Evolutionary conservation across 257 asterid genomes (phyloP), one percentile per base, ranked within the genome.

Genomic region (Nicotiana benthamiana): DNA sequence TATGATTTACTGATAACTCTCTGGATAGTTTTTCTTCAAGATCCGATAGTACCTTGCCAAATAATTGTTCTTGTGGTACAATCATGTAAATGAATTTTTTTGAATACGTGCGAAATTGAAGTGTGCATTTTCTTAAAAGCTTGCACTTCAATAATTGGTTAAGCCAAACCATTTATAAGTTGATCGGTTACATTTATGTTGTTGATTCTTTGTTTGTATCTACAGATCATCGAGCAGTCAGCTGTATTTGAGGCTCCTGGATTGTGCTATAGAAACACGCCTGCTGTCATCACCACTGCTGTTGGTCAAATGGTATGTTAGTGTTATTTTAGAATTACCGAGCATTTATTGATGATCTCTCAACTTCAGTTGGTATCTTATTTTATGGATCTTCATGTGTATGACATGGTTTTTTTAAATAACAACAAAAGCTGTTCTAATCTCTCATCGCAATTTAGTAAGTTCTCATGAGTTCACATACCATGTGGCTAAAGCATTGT

Each of bases 161-260:
- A 72, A 13, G 6, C 57, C 57, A 70, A 26, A 46, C 40, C 11
- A 12, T 36, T 59, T 36, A 68, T 68, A 5, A 68, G 77, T 22
- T 70, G 10, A 22, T 24, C 18, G 34, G 36, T 72, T 54, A 54
- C 24, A 4, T 3, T 11, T 48, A 13, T 13, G 2, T 48, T 48
- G 6, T 13, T 77, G 9, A 32, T 52, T 15, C 66, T 78, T 59
- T 24, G 80, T 76, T 68, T 72, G 17, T 75, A 54, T 82, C 77
- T 82, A 20, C 91, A 95, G 97, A 87, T 94, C 80, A 89, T 89
- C 79, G 98, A 94, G 83, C 97, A 88, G 87, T 93, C 99, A 2
- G 90, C 87, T 40, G 86, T 86, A 65, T 88, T 91, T 84, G 88
- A 89, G 84, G 96, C 88, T 81, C 90, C 86, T 75, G 93, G 89